Percentiles rank a stretch among this genome's conserved stretches.
Evolutionary conservation across 805 yeast species (phyloP).

Genomic region (Brettanomyces sp.): DNA sequence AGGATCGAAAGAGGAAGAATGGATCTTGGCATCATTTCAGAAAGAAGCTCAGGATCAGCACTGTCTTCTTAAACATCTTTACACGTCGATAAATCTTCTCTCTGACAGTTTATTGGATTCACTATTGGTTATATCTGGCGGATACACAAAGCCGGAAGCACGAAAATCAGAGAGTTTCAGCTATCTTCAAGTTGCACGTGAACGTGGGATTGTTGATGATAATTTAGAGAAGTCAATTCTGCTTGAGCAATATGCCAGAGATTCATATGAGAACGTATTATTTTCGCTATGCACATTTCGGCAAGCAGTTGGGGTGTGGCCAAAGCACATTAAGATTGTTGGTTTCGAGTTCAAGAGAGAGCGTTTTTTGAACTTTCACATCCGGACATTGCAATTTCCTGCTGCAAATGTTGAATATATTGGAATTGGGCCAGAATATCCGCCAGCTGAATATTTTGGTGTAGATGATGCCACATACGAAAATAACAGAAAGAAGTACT

Average conservation of each 20-base stretch:
- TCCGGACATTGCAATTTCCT: conserved; percentile 39
- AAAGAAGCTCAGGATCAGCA: conserved; percentile 59
- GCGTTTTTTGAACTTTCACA: conserved; percentile 50
- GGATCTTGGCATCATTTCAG: conserved; percentile 65
- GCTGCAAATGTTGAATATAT: conserved; percentile 33
- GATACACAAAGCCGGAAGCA: conserved; percentile 52
- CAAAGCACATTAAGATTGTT: conserved; percentile 43
- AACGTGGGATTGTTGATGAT: conserved; percentile 17
- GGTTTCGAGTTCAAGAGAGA: conserved; percentile 69
- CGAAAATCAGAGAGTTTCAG: conserved; percentile 49
- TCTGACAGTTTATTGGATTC: conserved; percentile 12
- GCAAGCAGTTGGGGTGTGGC: conserved; percentile 38
- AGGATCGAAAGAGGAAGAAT: conserved; percentile 44
- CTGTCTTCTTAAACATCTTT: conserved; percentile 54
- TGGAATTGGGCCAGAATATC: conserved; percentile 51
- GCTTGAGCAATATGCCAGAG: conserved; percentile 68
- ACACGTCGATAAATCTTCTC: conserved; percentile 31
- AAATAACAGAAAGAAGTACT: conserved; percentile 29
- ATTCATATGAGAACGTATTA: conserved; percentile 69
- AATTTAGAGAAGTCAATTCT: conserved; percentile 21
- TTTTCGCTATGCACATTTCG: conserved; percentile 48
- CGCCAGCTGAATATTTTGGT: conserved; percentile 5
- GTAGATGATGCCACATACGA: conserved; percentile 5
- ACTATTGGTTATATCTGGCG: conserved; percentile 37
- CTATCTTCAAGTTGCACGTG: conserved; percentile 37